These are phyloP conservation scores for Brassica rapa DNA, from an alignment of 345 rosid genomes.

Conservation along the genomic window DNA sequence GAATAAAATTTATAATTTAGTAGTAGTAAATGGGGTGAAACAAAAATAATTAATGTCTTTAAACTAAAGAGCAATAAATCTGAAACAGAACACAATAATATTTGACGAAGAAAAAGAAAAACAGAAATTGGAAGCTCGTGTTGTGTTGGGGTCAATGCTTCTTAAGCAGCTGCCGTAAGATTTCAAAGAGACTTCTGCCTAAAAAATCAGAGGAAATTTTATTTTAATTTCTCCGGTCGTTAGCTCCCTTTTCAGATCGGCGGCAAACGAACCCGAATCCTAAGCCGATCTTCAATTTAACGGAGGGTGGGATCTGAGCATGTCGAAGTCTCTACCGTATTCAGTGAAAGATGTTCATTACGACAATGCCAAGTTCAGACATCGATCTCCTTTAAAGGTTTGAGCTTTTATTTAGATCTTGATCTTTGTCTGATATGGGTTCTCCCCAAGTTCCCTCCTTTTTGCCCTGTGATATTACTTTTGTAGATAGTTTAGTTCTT, in stretches of 20 bases:
- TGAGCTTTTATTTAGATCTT: constrained; percentile 4
- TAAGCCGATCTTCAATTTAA: constrained; percentile 17
- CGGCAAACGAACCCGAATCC: not conserved
- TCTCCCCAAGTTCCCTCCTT: constrained; percentile 17
- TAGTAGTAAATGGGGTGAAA: not conserved
- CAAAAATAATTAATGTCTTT: not conserved
- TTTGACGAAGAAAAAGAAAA: not conserved
- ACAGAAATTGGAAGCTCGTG: constrained; percentile 13
- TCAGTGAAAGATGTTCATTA: constrained; percentile 82
- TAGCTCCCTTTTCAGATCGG: constrained; percentile 21
- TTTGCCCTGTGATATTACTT: not conserved
- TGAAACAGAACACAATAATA: not conserved
- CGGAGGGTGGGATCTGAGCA: constrained; percentile 32
- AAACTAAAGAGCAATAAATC: not conserved
- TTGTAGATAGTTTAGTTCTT: not conserved
- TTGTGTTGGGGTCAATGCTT: constrained; percentile 29
- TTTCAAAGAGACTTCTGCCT: constrained; percentile 25
- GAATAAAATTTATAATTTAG: not conserved
- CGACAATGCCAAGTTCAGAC: constrained; percentile 96
- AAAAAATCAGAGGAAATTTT: not conserved
- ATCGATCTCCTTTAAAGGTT: constrained; percentile 74
- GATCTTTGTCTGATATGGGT: constrained; percentile 16
- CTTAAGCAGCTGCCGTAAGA: constrained; percentile 25
- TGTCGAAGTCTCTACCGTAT: constrained; percentile 77
- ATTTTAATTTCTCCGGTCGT: not conserved